A percentile compares a stretch with the other conserved stretches of the same genome.
phyloP scores from a whole-genome alignment of 2,329 filamentous ascomycete species.

The Curvularia spicifera region DNA sequence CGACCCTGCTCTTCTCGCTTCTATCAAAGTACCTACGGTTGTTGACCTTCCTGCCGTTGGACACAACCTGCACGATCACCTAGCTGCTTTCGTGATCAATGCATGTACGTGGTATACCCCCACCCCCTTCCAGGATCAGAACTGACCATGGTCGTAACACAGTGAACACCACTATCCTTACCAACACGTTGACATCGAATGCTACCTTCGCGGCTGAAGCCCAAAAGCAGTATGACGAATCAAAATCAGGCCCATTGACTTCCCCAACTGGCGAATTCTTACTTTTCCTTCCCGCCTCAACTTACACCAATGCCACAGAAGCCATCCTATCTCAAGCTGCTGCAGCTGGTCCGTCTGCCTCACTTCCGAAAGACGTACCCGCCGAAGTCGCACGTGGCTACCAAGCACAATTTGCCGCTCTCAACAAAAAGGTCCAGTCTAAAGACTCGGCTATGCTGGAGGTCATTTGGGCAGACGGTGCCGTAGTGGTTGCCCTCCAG shows the following conservation, averaged over 20 bases:
- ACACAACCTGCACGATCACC: constrained; percentile 34
- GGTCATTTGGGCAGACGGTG: constrained; percentile 31
- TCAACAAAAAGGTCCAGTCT: constrained; percentile 27
- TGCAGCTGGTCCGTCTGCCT: constrained; percentile 22
- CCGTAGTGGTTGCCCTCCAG: constrained; percentile 25
- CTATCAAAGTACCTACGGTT: constrained; percentile 26
- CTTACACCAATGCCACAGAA: constrained; percentile 25
- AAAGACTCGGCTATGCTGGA: constrained; percentile 28
- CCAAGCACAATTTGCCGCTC: constrained; percentile 19
- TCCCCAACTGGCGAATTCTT: constrained; percentile 32
- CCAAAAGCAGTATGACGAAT: constrained; percentile 21
- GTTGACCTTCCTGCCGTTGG: constrained; percentile 38
- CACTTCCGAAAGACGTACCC: constrained; percentile 23
- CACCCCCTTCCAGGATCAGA: background rate
- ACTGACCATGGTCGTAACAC: background rate
- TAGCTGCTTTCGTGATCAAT: constrained; percentile 21
- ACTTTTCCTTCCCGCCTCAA: constrained; percentile 29
- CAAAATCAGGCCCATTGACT: constrained; percentile 22
- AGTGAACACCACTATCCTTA: constrained; percentile 23
- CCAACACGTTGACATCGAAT: constrained; percentile 19
- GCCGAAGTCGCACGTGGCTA: constrained; percentile 30
- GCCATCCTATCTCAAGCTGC: constrained; percentile 24
- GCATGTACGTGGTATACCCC: background rate
- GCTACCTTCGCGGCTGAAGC: constrained; percentile 32
- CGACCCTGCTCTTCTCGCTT: constrained; percentile 25